Evolutionary conservation across 2,329 filamentous ascomycete genomes (phyloP), one percentile per base, ranked within the genome.

Genomic region (Pestalotiopsis sp.): DNA sequence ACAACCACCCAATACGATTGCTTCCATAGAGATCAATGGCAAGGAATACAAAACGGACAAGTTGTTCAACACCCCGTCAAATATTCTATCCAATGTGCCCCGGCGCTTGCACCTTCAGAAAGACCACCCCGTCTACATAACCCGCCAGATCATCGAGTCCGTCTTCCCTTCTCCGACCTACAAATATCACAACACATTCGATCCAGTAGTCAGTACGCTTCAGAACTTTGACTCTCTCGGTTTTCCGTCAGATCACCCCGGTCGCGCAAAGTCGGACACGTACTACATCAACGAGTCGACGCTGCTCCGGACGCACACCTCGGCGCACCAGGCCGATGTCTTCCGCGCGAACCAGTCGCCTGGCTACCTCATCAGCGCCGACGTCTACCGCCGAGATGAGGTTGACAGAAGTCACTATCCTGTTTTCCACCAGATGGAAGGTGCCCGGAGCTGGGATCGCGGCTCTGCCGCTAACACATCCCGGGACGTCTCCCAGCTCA

Each of bases 371-470:
- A 93, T 99, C 78, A 92, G 92, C 69, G 96, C 95, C 27, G 96
- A 99, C 79, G 96, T 99, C 20, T 99, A 98, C 80, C 90, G 96
- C 58, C 88, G 96, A 72, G 96, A 99, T 87, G 95, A 95, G 68
- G 92, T 99, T 76, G 96, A 99, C 81, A 90, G 93, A 68, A 96
- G 92, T 74, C 96, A 99, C 81, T 98, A 98, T 81, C 96, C 96
- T 0, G 90, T 97, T 69, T 99, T 99, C 81, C 96, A 99, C 81
- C 96, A 99, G 82, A 98, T 98, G 95, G 96, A 99, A 80, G 95
- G 94, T 13, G 95, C 95, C 9, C 87, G 92, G 74, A 91, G 94
- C 66, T 99, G 96, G 95, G 92, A 96, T 77, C 88, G 93, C 11
- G 27, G 36, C 57, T 59, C 57, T 61, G 27, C 59, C 36, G 84